Evolutionary conservation across 2,329 filamentous ascomycete species (phyloP).

Genomic region (Massarina eburnea): DNA sequence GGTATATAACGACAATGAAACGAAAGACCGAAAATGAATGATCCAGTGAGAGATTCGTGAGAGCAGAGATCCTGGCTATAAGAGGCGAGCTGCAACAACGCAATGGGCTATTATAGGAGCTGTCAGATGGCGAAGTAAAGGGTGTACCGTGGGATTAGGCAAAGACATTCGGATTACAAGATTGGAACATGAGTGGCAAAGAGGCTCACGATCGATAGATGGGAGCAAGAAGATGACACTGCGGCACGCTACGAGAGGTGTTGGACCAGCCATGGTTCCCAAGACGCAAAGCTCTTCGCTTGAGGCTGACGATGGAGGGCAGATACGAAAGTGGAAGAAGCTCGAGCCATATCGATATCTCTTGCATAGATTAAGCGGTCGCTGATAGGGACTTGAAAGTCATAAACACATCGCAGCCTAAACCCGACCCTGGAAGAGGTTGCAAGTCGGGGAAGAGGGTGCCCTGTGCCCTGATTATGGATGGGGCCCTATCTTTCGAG

Average conservation of each 20-base stretch:
- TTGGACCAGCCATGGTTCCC: constrained; percentile 2
- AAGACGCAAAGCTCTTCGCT: constrained; percentile 4
- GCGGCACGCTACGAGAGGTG: constrained; percentile 7
- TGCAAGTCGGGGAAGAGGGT: not conserved
- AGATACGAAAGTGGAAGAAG: constrained; percentile 13
- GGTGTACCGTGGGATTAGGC: not conserved
- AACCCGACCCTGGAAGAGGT: not conserved
- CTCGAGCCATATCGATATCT: constrained; percentile 19
- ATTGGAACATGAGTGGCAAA: not conserved
- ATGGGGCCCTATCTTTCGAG: not conserved
- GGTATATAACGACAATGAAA: constrained; percentile 1
- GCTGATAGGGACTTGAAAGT: constrained; percentile 7
- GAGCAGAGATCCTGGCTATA: not conserved
- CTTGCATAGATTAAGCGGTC: constrained; percentile 20
- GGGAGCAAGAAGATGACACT: not conserved
- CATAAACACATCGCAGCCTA: not conserved
- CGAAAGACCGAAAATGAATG: not conserved
- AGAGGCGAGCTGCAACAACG: not conserved
- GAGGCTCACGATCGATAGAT: not conserved
- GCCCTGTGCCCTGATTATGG: not conserved
- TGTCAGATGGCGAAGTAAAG: not conserved
- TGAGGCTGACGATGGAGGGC: constrained; percentile 10
- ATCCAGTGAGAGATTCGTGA: not conserved
- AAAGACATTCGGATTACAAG: not conserved
- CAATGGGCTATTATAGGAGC: not conserved